Conservation (phyloP, 2,329 filamentous ascomycete species). For the Exophiala sp. region DNA sequence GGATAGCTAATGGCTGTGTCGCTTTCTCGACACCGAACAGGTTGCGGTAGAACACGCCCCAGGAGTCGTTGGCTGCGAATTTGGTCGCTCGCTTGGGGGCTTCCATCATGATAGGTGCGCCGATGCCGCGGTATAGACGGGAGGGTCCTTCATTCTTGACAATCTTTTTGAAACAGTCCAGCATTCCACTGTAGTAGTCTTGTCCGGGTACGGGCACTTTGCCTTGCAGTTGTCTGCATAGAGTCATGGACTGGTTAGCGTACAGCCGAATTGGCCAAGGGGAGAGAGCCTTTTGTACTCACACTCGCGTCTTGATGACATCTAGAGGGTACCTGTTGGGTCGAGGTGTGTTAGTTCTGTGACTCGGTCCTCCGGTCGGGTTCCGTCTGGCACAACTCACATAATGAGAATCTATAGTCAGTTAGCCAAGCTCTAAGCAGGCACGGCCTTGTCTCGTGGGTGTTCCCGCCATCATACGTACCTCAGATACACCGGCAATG, state of each 20-base stretch:
- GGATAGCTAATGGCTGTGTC: slow-evolving; percentile 83
- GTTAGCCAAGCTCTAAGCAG: slow-evolving; percentile 22
- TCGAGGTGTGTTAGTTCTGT: slow-evolving; percentile 6
- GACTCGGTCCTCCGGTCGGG: not conserved
- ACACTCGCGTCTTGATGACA: slow-evolving; percentile 97
- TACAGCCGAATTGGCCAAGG: not conserved
- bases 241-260: not conserved
- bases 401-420: slow-evolving; percentile 70
- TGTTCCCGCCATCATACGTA: slow-evolving; percentile 44
- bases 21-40: slow-evolving; percentile 79
- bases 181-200: slow-evolving; percentile 91
- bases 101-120: slow-evolving; percentile 95
- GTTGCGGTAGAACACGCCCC: slow-evolving; percentile 89
- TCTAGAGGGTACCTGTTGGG: slow-evolving; percentile 85
- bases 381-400: slow-evolving; percentile 46
- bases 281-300: slow-evolving; percentile 38
- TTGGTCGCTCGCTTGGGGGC: slow-evolving; percentile 94
- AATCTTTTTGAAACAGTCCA: slow-evolving; percentile 98
- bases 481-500: slow-evolving; percentile 96
- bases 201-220: slow-evolving; percentile 60
- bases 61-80: slow-evolving; percentile 97
- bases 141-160: slow-evolving; percentile 88
- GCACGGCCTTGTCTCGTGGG: not conserved
- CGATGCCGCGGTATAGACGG: slow-evolving; percentile 90
- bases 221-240: slow-evolving; percentile 72